Base-by-base conservation (phyloP, 495 filamentous ascomycete genomes). In the Lasiosphaeriaceae sp. region DNA sequence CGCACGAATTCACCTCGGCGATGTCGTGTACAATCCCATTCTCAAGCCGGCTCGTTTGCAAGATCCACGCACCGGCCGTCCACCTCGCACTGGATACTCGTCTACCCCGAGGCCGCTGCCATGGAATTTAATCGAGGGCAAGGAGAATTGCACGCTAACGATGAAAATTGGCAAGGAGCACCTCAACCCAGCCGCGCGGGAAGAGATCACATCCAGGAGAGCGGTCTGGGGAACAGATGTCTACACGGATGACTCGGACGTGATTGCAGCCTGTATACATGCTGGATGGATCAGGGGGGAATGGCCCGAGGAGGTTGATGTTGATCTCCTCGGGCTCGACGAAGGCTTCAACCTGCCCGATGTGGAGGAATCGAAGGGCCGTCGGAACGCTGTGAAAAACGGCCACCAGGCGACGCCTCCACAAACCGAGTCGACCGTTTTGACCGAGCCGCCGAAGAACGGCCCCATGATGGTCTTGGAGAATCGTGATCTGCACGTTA, bases 221-320 rank as follows among this genome's bases (percentile, higher is more conserved):
- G 86, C 88, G 2, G 70, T 98, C 2, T 98, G 92, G 92, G 94
- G 94, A 11, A 92, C 90, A 0, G 90, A 92, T 19, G 79, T 97
- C 6, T 97, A 98, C 69, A 96, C 92, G 0, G 95, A 97, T 62
- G 95, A 98, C 73, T 96, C 91, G 0, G 95, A 98, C 66, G 83
- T 91, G 5, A 80, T 98, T 48, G 95, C 92, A 0, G 92, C 92
- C 3, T 91, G 93, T 54, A 94, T 97, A 55, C 94, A 98, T 70
- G 83, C 86, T 14, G 95, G 95, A 9, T 97, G 88, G 82, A 87
- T 98, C 55, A 84, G 88, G 11, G 94, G 93, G 23, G 90, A 89
- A 57, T 96, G 91, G 87, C 81, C 83, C 17, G 83, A 89, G 0
- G 88, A 90, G 41, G 85, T 93, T 2, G 78, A 83, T 52, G 68